Percentiles rank a stretch among this genome's conserved stretches.
Conservation (phyloP, 139 green algal genomes). For the Micractinium conductrix region DNA sequence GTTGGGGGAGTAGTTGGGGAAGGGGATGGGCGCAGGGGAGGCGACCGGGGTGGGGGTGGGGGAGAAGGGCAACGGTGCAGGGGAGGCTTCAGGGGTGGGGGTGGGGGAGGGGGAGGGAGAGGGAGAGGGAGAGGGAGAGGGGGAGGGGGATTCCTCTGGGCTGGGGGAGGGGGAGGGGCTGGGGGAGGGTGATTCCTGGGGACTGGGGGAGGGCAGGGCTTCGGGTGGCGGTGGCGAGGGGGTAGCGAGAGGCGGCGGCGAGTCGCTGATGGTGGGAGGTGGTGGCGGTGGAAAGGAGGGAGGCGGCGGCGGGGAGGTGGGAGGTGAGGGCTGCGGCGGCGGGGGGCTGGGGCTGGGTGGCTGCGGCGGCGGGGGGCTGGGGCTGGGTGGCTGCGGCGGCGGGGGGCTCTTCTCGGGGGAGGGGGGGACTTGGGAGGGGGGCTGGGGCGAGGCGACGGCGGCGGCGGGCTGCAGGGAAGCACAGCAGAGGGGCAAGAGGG, state of each 20-base stretch:
- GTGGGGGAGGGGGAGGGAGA: neutral
- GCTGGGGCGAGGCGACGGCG: neutral
- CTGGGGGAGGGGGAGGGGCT: neutral
- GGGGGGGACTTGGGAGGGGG: neutral
- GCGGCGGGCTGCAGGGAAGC: neutral
- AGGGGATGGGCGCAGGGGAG: neutral
- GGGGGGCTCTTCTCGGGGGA: no score
- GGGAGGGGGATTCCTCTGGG: neutral
- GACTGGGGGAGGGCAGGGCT: neutral
- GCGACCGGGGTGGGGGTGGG: neutral
- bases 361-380: neutral
- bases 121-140: neutral
- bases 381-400: neutral
- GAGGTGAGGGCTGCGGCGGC: neutral
- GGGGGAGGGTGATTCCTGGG: neutral
- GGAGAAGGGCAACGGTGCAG: neutral
- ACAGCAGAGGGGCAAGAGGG: neutral
- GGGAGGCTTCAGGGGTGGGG: slow-evolving; percentile 1
- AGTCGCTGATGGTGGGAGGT: neutral
- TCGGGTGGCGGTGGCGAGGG: neutral
- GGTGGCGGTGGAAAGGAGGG: neutral
- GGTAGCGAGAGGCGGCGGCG: neutral
- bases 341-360: neutral
- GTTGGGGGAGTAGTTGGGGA: neutral
- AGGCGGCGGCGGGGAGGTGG: neutral